Evolutionary conservation across 495 filamentous ascomycete species (phyloP), one percentile per base, ranked within the genome.

Genomic region (Pyrenula aspistea): DNA sequence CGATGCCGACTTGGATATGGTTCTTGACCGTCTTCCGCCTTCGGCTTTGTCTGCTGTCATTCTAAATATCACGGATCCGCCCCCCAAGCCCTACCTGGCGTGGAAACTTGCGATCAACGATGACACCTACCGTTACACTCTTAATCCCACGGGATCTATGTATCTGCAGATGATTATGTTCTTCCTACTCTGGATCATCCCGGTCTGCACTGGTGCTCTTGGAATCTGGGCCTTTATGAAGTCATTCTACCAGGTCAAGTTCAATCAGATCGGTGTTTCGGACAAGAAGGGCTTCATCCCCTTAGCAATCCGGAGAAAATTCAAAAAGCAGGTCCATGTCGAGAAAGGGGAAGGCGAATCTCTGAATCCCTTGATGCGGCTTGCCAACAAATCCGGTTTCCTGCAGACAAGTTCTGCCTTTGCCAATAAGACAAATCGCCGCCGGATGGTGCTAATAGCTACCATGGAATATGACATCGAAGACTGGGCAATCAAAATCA

Each of bases 391-490:
- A 57, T 73, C 73, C 2, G 72, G 66, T 2, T 74, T 75, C 51
- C 64, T 77, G 11, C 73, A 75, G 55, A 71, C 69, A 59, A 75
- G 64, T 11, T 67, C 73, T 20, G 71, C 69, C 11, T 74, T 77
- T 56, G 76, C 75, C 31, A 70, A 75, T 60, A 70, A 63, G 20
- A 62, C 67, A 25, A 69, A 71, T 1, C 69, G 68, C 21, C 69
- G 77, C 24, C 69, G 79, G 20, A 82, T 77, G 42, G 78, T 85
- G 1, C 71, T 87, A 10, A 81, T 87, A 50, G 83, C 83, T 4
- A 87, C 83, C 20, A 85, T 88, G 78, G 84, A 87, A 64, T 88
- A 87, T 62, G 81, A 86, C 54, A 84, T 88, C 57, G 83, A 85
- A 42, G 84, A 87, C 62, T 87, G 83, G 77, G 73, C 65, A 0